A percentile compares a stretch with the other conserved stretches of the same genome.
Conservation (phyloP, 2,329 filamentous ascomycete genomes). For the Nemania sp. region DNA sequence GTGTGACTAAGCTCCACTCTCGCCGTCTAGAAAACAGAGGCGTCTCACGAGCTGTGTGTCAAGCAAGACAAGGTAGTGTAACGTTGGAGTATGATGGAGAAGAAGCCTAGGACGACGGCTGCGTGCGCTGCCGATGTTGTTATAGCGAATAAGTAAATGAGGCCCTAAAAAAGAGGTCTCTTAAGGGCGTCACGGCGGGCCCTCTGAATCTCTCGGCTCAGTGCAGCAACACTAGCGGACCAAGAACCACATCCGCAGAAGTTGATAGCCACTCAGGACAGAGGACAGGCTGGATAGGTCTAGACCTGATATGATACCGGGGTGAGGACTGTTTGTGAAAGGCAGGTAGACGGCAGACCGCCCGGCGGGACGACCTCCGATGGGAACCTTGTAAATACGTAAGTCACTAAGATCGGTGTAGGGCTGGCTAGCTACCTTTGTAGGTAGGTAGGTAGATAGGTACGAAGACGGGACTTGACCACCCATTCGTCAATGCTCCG, state of each 20-base stretch:
- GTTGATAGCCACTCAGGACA: conserved; percentile 37
- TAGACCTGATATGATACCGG: conserved; percentile 35
- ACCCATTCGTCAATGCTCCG: conserved; percentile 33
- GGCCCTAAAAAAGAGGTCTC: not conserved
- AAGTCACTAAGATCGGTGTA: not conserved
- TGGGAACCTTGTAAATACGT: not conserved
- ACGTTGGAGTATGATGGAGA: conserved; percentile 37
- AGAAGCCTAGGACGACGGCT: conserved; percentile 25
- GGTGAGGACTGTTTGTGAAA: conserved; percentile 25
- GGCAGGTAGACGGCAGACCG: conserved; percentile 28
- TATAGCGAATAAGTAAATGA: conserved; percentile 9
- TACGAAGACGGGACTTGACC: not conserved
- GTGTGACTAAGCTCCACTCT: conserved; percentile 56
- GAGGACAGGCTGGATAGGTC: conserved; percentile 11
- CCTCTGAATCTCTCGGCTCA: conserved; percentile 28
- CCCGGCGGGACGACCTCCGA: conserved; percentile 5
- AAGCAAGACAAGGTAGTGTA: conserved; percentile 48
- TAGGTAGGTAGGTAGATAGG: not conserved
- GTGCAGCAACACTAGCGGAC: conserved; percentile 32
- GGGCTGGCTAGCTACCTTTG: not conserved
- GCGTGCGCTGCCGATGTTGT: conserved; percentile 8
- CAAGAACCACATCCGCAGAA: conserved; percentile 26
- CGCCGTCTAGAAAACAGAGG: conserved; percentile 51
- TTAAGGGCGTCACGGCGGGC: conserved; percentile 23
- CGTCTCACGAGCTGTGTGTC: conserved; percentile 51